Base-by-base conservation (phyloP, 2,329 filamentous ascomycete genomes). In the Rhexocercosporidium sp. region DNA sequence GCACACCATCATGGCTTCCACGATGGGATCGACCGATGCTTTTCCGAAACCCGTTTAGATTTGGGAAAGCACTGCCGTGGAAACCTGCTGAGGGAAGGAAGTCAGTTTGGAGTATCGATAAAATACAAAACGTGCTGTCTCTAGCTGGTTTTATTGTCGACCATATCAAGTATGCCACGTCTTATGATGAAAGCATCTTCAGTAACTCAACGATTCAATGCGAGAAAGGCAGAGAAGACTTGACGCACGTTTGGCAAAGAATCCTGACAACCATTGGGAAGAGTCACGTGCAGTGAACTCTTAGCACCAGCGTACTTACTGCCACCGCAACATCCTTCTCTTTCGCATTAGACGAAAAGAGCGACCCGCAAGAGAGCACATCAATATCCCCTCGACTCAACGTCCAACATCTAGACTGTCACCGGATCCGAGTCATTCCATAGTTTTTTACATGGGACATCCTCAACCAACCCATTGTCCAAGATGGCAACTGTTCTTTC, bases 11-110 rank as follows among this genome's bases (percentile, higher is more conserved):
- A 41, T 72, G 69, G 71, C 64, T 73, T n/a, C 72, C 71, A 49
- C 41, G 69, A 20, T 75, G 74, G 74, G 67, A 75, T 64, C 27
- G 60, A 41, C 27, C 71, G 5, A 75, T 76, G 73, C 63, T 73
- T 20, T 76, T 75, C 66, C 67, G 72, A 41, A 75, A 75, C 37
- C 74, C 74, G 22, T 74, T 74, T 63, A 69, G 73, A 34, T 75
- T 76, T 62, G 74, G 74, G 25, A 74, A 72, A 57, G 54, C 65
- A 34, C 57, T 73, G 18, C 72, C 71, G 4, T 73, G 69, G 70
- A 69, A 65, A 66, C 74, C 74, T 18, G 67, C 70, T 18, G 66
- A 68, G 34, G 61, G 64, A 14, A 66, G 57, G 37, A 66, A 66
- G 39, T 67, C 71, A 22, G 61, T 69, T 16, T 74, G 66, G 25